phyloP scores from a whole-genome alignment of 371 early-diverging fungal genomes.

The Mucor mucedo region DNA sequence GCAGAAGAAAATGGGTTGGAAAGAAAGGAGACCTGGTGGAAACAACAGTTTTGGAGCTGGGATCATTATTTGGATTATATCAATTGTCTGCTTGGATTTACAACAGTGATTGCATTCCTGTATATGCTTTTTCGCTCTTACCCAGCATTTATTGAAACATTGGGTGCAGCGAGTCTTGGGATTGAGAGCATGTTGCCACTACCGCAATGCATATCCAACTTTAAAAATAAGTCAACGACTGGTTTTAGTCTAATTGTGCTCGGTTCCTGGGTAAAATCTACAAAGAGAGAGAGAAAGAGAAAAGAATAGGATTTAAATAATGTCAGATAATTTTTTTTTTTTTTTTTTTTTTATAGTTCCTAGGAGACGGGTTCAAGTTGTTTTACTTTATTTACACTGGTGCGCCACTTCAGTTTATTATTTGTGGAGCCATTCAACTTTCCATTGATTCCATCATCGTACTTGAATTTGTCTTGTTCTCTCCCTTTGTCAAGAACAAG shows the following conservation, averaged over 20 bases:
- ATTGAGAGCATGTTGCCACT: slow-evolving; percentile 68
- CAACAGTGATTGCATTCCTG: slow-evolving; percentile 37
- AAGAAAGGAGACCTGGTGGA: slow-evolving; percentile 7
- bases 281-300: too few species aligned
- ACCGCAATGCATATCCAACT: slow-evolving; percentile 65
- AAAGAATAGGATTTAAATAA: slow-evolving; percentile 6
- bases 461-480: slow-evolving; percentile 57
- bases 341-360: slow-evolving; percentile 36
- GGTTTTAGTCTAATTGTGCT: slow-evolving; percentile 58
- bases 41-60: slow-evolving; percentile 44
- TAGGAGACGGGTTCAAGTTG: slow-evolving; percentile 71
- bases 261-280: slow-evolving; percentile 53
- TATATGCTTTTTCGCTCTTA: slow-evolving; percentile 37
- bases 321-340: neutral
- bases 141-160: slow-evolving; percentile 36
- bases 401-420: slow-evolving; percentile 67
- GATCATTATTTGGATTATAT: slow-evolving; percentile 51
- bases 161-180: slow-evolving; percentile 54
- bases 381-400: slow-evolving; percentile 61
- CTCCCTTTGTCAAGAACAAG: slow-evolving; percentile 28
- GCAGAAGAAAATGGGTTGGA: slow-evolving; percentile 25
- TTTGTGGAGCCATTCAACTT: slow-evolving; percentile 67
- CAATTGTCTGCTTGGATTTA: slow-evolving; percentile 47
- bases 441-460: slow-evolving; percentile 64
- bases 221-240: slow-evolving; percentile 50